These are phyloP conservation scores for Thalassiosira mediterranea DNA, from an alignment of 352 stramenopile genomes.

Conservation along the genomic window DNA sequence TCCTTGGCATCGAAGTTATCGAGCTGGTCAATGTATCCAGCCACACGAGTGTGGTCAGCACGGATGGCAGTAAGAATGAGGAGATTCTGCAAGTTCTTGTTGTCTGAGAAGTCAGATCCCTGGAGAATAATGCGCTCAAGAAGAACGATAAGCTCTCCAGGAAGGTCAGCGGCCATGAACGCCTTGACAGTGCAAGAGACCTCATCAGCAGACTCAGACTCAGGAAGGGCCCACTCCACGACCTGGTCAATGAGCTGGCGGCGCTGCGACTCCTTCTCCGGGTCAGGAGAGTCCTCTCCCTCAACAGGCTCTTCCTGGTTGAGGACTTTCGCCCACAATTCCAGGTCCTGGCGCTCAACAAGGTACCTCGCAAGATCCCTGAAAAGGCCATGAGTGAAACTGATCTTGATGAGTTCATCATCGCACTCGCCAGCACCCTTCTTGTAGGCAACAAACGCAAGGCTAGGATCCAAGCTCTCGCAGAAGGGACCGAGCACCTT, in stretches of 20 bases:
- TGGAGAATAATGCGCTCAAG: slow-evolving; percentile 99
- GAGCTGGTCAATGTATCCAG: slow-evolving; percentile 99
- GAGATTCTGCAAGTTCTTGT: slow-evolving; percentile 99
- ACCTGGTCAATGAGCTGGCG: slow-evolving; percentile 98
- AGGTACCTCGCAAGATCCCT: slow-evolving; percentile 99
- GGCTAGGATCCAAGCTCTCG: slow-evolving; percentile 98
- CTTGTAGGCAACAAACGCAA: slow-evolving; percentile 99
- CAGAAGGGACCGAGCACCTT: slow-evolving; percentile 99
- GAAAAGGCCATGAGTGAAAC: slow-evolving; percentile 98
- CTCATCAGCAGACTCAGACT: slow-evolving; percentile 95
- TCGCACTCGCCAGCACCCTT: slow-evolving; percentile 97
- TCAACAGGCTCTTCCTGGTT: slow-evolving; percentile 84
- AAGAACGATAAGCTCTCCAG: slow-evolving; percentile 98
- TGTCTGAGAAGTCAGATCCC: slow-evolving; percentile 98
- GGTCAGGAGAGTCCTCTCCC: slow-evolving; percentile 14
- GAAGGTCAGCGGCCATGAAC: slow-evolving; percentile 99
- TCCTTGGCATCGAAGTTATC: slow-evolving; percentile 99
- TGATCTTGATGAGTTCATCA: slow-evolving; percentile 98
- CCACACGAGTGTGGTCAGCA: slow-evolving; percentile 96
- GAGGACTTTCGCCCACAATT: slow-evolving; percentile 97
- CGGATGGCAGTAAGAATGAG: slow-evolving; percentile 99
- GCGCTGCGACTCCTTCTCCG: slow-evolving; percentile 90
- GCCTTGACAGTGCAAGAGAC: slow-evolving; percentile 99
- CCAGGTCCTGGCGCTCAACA: slow-evolving; percentile 98
- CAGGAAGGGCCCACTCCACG: slow-evolving; percentile 98